Evolutionary conservation across 768 basidiomycete species (phyloP).

Genomic region (Melanogaster broomeanus): DNA sequence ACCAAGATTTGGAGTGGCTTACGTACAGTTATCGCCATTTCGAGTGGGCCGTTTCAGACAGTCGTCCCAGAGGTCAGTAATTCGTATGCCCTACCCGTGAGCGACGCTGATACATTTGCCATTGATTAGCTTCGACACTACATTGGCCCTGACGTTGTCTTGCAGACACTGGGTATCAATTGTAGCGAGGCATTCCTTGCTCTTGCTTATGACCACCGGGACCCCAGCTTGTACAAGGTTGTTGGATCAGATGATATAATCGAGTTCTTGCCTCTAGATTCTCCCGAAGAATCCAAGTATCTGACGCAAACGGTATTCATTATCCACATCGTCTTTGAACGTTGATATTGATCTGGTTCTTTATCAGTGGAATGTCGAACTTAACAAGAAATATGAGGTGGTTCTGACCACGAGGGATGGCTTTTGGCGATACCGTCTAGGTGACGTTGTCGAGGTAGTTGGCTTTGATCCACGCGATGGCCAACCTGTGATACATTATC

Average conservation of each 20-base stretch:
- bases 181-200: conserved; percentile 25
- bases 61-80: conserved; percentile 20
- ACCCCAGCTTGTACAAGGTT: conserved; percentile 22
- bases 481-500: conserved; percentile 21
- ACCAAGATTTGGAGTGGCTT: conserved; percentile 21
- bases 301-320: conserved; percentile 16
- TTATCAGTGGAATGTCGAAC: conserved; percentile 21
- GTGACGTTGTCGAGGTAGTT: conserved; percentile 19
- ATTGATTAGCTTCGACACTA: conserved; percentile 13
- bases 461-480: conserved; percentile 25
- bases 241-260: conserved; percentile 26
- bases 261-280: conserved; percentile 17
- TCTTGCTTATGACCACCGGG: conserved; percentile 22
- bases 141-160: conserved; percentile 20
- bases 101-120: background rate
- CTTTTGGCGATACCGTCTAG: conserved; percentile 24
- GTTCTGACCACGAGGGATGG: conserved; percentile 26
- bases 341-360: background rate
- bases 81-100: background rate
- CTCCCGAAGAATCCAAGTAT: conserved; percentile 21
- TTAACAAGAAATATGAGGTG: conserved; percentile 18
- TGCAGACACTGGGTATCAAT: conserved; percentile 21
- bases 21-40: conserved; percentile 16
- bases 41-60: conserved; percentile 22
- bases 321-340: background rate